These are phyloP conservation scores for Saksenaea oblongispora DNA, from an alignment of 371 early-diverging fungal species.

Conservation along the genomic window DNA sequence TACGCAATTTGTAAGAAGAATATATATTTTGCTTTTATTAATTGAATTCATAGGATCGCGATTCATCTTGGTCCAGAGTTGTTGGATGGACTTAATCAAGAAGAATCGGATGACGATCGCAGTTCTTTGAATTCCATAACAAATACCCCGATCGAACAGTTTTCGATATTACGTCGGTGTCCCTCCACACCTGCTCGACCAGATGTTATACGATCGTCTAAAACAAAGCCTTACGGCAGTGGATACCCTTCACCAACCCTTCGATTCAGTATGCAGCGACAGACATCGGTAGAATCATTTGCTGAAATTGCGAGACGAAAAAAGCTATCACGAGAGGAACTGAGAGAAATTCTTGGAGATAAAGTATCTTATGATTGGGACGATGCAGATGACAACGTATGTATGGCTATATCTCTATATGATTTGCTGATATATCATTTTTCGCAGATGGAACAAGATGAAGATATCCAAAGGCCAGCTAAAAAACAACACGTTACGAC, in stretches of 20 bases:
- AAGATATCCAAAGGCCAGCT: background rate
- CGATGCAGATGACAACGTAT: background rate
- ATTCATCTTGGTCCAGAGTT: background rate
- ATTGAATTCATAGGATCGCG: background rate
- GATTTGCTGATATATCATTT: background rate
- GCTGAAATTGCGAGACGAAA: background rate
- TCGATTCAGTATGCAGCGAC: background rate
- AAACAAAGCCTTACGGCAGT: background rate
- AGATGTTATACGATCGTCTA: background rate
- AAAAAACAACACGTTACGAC: background rate
- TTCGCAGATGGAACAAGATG: background rate
- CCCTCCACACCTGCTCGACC: background rate
- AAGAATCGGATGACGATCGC: background rate
- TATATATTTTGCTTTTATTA: background rate
- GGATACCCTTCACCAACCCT: background rate
- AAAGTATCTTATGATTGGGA: constrained; percentile 1
- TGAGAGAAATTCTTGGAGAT: constrained; percentile 1
- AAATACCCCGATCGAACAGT: background rate
- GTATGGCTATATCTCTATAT: background rate
- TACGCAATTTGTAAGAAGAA: background rate
- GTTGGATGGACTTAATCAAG: background rate
- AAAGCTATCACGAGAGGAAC: background rate
- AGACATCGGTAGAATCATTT: background rate
- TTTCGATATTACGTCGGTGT: background rate
- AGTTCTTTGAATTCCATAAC: background rate